Percentiles rank a stretch among this genome's conserved stretches.
phyloP scores from a whole-genome alignment of 208 protist species.

The Endotrypanum monterogeii region DNA sequence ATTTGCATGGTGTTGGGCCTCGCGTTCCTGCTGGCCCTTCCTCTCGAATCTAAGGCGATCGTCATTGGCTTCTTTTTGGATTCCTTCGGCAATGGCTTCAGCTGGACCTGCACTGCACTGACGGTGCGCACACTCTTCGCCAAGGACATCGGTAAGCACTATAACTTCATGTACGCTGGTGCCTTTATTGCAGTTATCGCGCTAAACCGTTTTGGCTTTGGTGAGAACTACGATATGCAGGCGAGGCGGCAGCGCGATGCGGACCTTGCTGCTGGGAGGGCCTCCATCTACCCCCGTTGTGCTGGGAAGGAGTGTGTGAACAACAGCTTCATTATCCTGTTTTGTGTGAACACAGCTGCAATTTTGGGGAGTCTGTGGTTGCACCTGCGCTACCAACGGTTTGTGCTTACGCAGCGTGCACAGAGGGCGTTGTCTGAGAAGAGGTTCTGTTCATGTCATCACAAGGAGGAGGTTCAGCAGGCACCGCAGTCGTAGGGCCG shows the following conservation, averaged over 20 bases:
- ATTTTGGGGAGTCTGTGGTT: conserved; percentile 36
- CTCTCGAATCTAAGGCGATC: conserved; percentile 41
- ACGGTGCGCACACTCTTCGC: conserved; percentile 48
- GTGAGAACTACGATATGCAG: conserved; percentile 57
- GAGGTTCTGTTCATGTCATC: too few relatives aligned
- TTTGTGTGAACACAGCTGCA: conserved; percentile 52
- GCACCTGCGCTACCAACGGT: conserved; percentile 59
- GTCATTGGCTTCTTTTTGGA: conserved; percentile 58
- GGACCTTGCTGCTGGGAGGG: conserved; percentile 14
- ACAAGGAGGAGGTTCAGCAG: conserved; percentile 24
- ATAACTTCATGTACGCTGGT: conserved; percentile 69
- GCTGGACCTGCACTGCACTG: conserved; percentile 56
- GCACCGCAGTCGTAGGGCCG: conserved; percentile 37
- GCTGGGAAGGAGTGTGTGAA: conserved; percentile 43
- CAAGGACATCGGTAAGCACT: conserved; percentile 75
- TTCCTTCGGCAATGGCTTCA: conserved; percentile 63
- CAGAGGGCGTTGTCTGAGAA: conserved; percentile 14
- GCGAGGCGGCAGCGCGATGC: conserved; percentile 36
- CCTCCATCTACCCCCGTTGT: conserved; percentile 41
- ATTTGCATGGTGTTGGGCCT: conserved; percentile 40
- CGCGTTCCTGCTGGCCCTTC: conserved; percentile 48
- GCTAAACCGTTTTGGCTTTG: conserved; percentile 68
- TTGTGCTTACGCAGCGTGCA: conserved; percentile 31
- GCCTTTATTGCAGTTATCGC: conserved; percentile 55
- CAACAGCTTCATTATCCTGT: conserved; percentile 42